These are phyloP conservation scores for Tuber indicum DNA, from an alignment of 495 filamentous ascomycete genomes.

Conservation along the genomic window DNA sequence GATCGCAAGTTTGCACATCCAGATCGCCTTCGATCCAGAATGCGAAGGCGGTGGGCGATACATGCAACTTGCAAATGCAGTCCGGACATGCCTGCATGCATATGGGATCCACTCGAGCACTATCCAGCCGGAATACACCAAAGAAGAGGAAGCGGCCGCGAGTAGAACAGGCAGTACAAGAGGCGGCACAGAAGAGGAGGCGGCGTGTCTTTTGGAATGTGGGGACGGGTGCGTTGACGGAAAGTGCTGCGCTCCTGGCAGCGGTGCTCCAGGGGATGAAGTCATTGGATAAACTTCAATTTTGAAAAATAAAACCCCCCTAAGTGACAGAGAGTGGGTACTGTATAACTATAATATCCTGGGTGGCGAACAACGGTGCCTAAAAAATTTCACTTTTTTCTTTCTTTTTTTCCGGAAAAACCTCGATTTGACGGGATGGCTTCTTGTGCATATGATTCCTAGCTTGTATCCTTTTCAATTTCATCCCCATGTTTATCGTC, in stretches of 20 bases:
- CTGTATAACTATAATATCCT: not conserved
- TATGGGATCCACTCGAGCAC: constrained; percentile 98
- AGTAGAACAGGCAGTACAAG: constrained; percentile 32
- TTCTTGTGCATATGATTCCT: not conserved
- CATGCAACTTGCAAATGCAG: constrained; percentile 75
- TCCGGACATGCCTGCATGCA: constrained; percentile 79
- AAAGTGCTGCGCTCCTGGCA: constrained; percentile 58
- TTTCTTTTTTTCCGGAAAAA: not conserved
- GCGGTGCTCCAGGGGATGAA: not conserved
- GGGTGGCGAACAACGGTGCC: not conserved
- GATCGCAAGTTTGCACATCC: constrained; percentile 84
- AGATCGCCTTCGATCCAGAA: constrained; percentile 62
- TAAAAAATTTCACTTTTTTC: not conserved
- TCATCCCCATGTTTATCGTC: not conserved
- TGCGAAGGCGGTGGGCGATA: constrained; percentile 70
- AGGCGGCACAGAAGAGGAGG: constrained; percentile 49
- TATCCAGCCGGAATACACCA: constrained; percentile 90
- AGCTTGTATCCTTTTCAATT: not conserved
- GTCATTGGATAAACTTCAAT: not conserved
- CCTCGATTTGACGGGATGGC: not conserved
- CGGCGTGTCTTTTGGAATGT: constrained; percentile 75
- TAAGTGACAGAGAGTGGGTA: not conserved
- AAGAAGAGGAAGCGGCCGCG: constrained; percentile 43
- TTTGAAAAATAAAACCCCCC: not conserved
- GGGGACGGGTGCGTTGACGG: constrained; percentile 69